Evolutionary conservation across 2,329 filamentous ascomycete species (phyloP).

Genomic region (Ophiostoma sp.): DNA sequence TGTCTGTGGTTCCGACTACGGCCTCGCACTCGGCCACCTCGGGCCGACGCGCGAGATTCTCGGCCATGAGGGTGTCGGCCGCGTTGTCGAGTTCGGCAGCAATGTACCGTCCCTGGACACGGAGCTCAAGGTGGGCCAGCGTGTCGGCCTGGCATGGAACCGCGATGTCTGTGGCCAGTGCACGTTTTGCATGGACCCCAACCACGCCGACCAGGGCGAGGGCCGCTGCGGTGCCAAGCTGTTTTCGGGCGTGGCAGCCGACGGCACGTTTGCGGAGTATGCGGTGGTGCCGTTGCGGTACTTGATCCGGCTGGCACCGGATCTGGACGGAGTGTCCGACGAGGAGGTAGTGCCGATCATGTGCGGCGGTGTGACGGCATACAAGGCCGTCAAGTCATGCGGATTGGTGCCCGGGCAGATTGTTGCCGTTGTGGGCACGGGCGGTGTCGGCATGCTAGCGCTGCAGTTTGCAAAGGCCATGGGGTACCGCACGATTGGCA

Average conservation of each 20-base stretch:
- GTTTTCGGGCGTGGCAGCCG: conserved; percentile 34
- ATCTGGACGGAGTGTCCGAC: conserved; percentile 33
- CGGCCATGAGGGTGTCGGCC: conserved; percentile 44
- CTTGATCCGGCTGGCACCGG: conserved; percentile 31
- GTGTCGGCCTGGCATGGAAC: conserved; percentile 39
- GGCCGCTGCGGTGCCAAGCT: conserved; percentile 35
- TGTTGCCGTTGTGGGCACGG: conserved; percentile 38
- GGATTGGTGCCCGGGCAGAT: conserved; percentile 34
- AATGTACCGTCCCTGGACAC: conserved; percentile 31
- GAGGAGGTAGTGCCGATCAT: conserved; percentile 39
- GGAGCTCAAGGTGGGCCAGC: conserved; percentile 33
- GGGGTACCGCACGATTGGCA: conserved; percentile 39
- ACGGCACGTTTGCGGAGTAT: conserved; percentile 41
- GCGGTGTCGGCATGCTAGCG: conserved; percentile 38
- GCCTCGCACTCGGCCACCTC: conserved; percentile 37
- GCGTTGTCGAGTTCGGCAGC: conserved; percentile 36
- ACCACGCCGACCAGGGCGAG: conserved; percentile 33
- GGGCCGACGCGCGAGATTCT: conserved; percentile 36
- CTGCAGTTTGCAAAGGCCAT: conserved; percentile 40
- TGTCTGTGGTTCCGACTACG: conserved; percentile 39
- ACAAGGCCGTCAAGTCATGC: conserved; percentile 38
- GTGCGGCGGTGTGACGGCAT: conserved; percentile 43
- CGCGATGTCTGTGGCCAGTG: conserved; percentile 38
- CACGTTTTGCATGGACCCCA: conserved; percentile 29
- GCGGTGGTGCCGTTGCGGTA: conserved; percentile 37